Evolutionary conservation across 805 yeast genomes (phyloP), one percentile per base, ranked within the genome.

Genomic region (Vanderwaltozyma tropicalis): DNA sequence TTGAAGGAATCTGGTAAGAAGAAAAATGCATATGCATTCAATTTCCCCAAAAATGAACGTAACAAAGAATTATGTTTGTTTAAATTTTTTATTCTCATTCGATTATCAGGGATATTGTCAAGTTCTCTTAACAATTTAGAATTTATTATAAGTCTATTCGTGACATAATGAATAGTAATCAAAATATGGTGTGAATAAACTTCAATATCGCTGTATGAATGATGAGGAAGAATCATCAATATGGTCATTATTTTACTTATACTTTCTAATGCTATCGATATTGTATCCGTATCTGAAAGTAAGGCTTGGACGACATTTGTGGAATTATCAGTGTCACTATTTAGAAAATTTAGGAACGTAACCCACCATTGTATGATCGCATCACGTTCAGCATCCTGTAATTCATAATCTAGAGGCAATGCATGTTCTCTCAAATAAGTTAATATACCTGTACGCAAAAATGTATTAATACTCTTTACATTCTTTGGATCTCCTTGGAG

Each of bases 301-400:
- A 22, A 12, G n/a, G 22, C 3, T 10, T 15, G 2, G 5, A 15
- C 10, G 10, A 24, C 20, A 2, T 13, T 19, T 16, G 28, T 18
- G 17, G 12, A 16, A 17, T 25, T 15, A 35, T 20, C 12, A 3
- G 16, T 35, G 37, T 54, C 52, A 30, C 46, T 46, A 14, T 42
- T 48, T 13, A 55, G 39, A 32, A 48, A 48, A 34, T 54, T 53
- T 31, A 57, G 34, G 13, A 55, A 34, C 1, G 55, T 45, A 1
- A 51, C 44, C 63, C 63, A 59, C 63, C 63, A 59, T 34, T 57
- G 62, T 5, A 42, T 41, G 18, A 56, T 38, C 6, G 47, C 46
- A 25, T 51, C 52, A 33, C 53, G 35, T 28, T 29, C 15, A n/a
- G 16, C 34, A 17, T 29, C 17, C 7, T 35, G 16, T 9, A 16